These are phyloP conservation scores for Candolleomyces efflorescens DNA, from an alignment of 768 basidiomycete species.

Conservation along the genomic window DNA sequence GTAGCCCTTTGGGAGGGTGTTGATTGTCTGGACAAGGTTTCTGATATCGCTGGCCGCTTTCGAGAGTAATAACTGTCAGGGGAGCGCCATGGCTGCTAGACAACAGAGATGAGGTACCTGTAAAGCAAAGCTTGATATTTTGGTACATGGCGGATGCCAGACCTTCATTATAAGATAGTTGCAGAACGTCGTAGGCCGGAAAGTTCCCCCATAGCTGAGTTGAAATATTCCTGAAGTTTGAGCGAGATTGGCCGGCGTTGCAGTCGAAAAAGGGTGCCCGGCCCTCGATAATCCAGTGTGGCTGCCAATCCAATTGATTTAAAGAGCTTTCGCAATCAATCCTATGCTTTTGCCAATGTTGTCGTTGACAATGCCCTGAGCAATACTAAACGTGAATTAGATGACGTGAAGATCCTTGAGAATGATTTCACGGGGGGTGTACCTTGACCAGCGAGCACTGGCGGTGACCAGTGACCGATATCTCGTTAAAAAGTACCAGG, in stretches of 20 bases:
- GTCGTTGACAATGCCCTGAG: constrained; percentile 29
- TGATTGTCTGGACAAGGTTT: constrained; percentile 32
- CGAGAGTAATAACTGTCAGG: not conserved
- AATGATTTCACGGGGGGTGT: not conserved
- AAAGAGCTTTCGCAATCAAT: constrained; percentile 29
- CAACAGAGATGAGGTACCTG: constrained; percentile 17
- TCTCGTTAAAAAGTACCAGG: too few relatives aligned
- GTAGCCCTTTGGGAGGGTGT: constrained; percentile 32
- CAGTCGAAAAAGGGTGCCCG: constrained; percentile 20
- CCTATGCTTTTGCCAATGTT: constrained; percentile 33
- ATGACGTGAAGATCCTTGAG: not conserved
- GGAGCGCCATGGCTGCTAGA: not conserved
- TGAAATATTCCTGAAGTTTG: constrained; percentile 6
- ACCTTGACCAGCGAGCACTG: constrained; percentile 2
- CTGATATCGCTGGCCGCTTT: constrained; percentile 32
- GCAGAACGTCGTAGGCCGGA: constrained; percentile 31
- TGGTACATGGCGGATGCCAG: constrained; percentile 8
- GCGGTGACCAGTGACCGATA: too few relatives aligned
- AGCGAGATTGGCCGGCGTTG: constrained; percentile 7
- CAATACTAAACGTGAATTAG: constrained; percentile 23
- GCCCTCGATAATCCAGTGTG: constrained; percentile 27
- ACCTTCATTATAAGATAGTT: constrained; percentile 27
- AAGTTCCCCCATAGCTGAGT: constrained; percentile 19
- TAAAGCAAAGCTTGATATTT: constrained; percentile 32
- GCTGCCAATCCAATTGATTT: constrained; percentile 26